Conservation (phyloP, 2,329 filamentous ascomycete genomes). For the Paecilomyces sp. region DNA sequence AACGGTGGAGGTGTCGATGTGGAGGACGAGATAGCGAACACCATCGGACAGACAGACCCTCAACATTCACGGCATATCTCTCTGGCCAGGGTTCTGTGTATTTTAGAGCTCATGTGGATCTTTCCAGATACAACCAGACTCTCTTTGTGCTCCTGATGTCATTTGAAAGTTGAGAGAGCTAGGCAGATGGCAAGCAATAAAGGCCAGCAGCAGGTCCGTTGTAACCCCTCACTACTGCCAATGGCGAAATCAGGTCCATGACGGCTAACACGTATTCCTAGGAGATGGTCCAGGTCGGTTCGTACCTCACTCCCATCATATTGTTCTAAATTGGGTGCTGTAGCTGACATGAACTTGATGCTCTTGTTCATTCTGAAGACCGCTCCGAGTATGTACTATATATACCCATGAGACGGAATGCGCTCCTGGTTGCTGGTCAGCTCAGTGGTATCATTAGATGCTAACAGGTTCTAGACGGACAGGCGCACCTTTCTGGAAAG, state of each 20-base stretch:
- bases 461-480: slow-evolving; percentile 52
- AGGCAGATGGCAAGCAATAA: slow-evolving; percentile 43
- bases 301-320: slow-evolving; percentile 38
- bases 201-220: slow-evolving; percentile 61
- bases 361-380: slow-evolving; percentile 20
- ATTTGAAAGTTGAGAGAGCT: slow-evolving; percentile 2
- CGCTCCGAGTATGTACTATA: slow-evolving; percentile 29
- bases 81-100: neutral
- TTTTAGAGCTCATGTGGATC: neutral
- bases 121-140: neutral
- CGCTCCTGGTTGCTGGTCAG: neutral
- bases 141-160: neutral
- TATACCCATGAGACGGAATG: neutral
- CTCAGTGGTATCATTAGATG: slow-evolving; percentile 11
- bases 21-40: neutral
- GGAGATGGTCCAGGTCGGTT: slow-evolving; percentile 99
- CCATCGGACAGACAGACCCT: neutral
- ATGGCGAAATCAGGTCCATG: neutral
- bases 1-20: neutral
- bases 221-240: neutral
- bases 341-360: slow-evolving; percentile 15
- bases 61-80: neutral
- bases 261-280: slow-evolving; percentile 31
- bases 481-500: slow-evolving; percentile 81
- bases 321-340: slow-evolving; percentile 6